Base-by-base conservation (phyloP, 345 rosid genomes). In the Atalantia buxifolia region DNA sequence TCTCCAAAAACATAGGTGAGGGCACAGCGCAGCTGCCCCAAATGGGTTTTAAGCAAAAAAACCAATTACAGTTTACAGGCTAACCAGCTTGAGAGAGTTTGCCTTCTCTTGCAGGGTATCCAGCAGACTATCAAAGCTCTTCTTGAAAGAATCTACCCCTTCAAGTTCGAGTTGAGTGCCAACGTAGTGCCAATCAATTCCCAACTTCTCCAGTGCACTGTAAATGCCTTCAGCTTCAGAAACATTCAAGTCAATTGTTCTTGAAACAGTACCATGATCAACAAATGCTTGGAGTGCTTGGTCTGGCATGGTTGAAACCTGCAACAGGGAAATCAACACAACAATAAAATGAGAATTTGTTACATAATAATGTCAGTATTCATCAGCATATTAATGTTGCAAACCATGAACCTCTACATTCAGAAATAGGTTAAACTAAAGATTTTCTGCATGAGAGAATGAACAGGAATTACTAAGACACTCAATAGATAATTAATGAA, bases 301-400 rank as follows among this genome's bases (percentile, higher is more conserved):
- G 87, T 96, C 99, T 0, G 99, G 99, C 99, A 96, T 96, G 50
- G 99, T 94, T 64, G 98, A 94, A 42, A 96, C 98, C 99, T 96
- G 84, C 25, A 81, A 45, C 22, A 76, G 53, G 31, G 42, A 22
- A 38, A 70, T 42, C 4, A 18, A 50, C 25, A 69, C n/a, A 61
- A 24, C n/a, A 19, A 16, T n/a, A 18, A 36, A 75, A 12, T 4
- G 2, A 16, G 40, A 18, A 25, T 74, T 40, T 77, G 31, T 74
- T 27, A 38, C 67, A 71, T 53, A 53, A 53, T 50, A 53, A 53
- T 0, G 12, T 2, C 5, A 10, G 57, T 27, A 25, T 75, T 40
- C 79, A 48, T 74, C 33, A 71, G 12, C 67, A 71, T 66, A 60
- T 57, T 71, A 66, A 21, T 22, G 33, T 14, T 71, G 59, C 62